phyloP scores from a whole-genome alignment of 441 rosid species.

The Pelargonium fulgidum region DNA sequence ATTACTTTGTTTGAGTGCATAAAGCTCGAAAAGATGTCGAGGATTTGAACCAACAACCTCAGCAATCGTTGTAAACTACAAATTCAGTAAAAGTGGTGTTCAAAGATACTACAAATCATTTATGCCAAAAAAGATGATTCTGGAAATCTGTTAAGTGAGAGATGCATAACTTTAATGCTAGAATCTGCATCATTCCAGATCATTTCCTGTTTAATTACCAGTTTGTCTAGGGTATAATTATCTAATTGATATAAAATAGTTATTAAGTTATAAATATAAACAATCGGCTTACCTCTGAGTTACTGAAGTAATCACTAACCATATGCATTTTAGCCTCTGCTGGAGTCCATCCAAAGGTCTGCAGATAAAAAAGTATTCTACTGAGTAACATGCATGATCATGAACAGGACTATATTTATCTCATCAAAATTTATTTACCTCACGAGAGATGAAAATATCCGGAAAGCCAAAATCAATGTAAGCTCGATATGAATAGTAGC shows the following conservation, averaged over 20 bases:
- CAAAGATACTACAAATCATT: conserved; percentile 13
- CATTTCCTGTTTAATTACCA: conserved; percentile 9
- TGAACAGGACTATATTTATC: neutral
- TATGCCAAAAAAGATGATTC: neutral
- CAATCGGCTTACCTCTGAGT: conserved; percentile 59
- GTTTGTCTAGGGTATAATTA: conserved; percentile 1
- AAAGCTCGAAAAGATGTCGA: conserved; percentile 86
- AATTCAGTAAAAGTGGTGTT: conserved; percentile 19
- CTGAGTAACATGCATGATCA: conserved; percentile 14
- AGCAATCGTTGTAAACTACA: conserved; percentile 72
- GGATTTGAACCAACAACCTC: conserved; percentile 90
- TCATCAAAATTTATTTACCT: conserved; percentile 46
- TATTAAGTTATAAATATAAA: conserved; percentile 12
- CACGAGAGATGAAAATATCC: conserved; percentile 84
- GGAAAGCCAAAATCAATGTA: conserved; percentile 78
- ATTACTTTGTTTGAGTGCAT: conserved; percentile 81
- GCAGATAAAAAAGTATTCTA: conserved; percentile 27
- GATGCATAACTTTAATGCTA: conserved; percentile 4
- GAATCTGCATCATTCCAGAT: neutral
- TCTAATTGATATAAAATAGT: conserved; percentile 1
- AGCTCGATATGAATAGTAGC: conserved; percentile 84
- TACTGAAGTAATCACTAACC: conserved; percentile 82
- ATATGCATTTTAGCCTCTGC: conserved; percentile 88
- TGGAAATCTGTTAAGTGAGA: conserved; percentile 7
- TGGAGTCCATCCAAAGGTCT: conserved; percentile 91